Conservation (phyloP, 305 asterid genomes). For the Solanum aculeatissimum region DNA sequence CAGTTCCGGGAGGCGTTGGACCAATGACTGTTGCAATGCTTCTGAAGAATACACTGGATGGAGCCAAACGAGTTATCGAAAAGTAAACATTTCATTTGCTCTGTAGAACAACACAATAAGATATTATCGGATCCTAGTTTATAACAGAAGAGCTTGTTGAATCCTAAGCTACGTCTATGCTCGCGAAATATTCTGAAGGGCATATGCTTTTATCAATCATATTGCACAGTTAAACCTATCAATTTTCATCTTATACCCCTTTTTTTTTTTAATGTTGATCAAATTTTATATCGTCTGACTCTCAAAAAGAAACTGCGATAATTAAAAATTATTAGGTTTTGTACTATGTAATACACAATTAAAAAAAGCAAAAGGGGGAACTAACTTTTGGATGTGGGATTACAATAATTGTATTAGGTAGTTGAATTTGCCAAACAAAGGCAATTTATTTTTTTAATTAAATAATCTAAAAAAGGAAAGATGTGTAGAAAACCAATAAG, state of each 20-base stretch:
- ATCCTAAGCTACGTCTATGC: not conserved
- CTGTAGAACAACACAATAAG: not conserved
- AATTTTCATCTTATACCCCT: not conserved
- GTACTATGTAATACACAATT: too few relatives aligned
- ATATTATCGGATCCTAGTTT: not conserved
- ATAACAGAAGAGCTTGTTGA: not conserved
- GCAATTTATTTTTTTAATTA: too few relatives aligned
- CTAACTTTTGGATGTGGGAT: too few relatives aligned
- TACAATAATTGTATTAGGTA: too few relatives aligned
- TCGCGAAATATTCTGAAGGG: too few relatives aligned
- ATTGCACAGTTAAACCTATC: too few relatives aligned
- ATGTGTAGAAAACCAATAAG: not conserved
- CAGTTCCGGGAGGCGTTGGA: slow-evolving; percentile 97
- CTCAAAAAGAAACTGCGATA: too few relatives aligned
- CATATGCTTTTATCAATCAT: too few relatives aligned
- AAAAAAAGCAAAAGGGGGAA: too few relatives aligned
- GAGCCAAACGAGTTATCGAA: slow-evolving; percentile 66
- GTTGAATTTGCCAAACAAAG: not conserved
- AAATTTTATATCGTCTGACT: too few relatives aligned
- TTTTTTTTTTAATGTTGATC: too few relatives aligned
- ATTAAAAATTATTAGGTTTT: too few relatives aligned
- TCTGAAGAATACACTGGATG: slow-evolving; percentile 73
- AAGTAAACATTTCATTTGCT: not conserved
- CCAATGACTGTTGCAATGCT: slow-evolving; percentile 97
- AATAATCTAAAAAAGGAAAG: not conserved